These are phyloP conservation scores for Luvunga scandens DNA, from an alignment of 345 rosid genomes.

Conservation along the genomic window DNA sequence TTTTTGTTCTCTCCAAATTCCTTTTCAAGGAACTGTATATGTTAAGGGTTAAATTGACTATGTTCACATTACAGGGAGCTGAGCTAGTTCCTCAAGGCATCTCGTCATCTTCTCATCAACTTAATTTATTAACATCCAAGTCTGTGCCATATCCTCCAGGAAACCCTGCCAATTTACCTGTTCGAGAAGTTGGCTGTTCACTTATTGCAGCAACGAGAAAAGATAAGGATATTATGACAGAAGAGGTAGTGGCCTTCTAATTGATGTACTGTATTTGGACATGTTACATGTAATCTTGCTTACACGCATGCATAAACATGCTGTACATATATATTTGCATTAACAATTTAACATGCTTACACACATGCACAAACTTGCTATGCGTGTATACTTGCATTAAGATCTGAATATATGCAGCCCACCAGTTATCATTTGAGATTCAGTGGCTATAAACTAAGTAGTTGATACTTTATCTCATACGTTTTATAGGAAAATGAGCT, in stretches of 20 bases:
- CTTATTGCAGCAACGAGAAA: slow-evolving; percentile 1
- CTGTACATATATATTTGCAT: not conserved
- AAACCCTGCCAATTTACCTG: not conserved
- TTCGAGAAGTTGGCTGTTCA: not conserved
- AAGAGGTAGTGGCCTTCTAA: slow-evolving; percentile 1
- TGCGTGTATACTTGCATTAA: not conserved
- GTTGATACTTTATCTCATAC: not conserved
- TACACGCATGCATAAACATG: not conserved
- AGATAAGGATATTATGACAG: not conserved
- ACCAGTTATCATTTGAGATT: not conserved
- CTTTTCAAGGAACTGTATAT: not conserved
- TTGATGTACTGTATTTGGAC: not conserved
- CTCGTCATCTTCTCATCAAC: not conserved
- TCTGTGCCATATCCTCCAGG: not conserved
- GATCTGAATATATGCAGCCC: not conserved
- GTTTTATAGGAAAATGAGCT: not conserved
- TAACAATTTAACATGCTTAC: not conserved
- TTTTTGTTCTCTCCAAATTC: not conserved
- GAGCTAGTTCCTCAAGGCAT: not conserved
- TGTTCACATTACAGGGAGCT: slow-evolving; percentile 3
- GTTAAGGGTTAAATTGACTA: not conserved
- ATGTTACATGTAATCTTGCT: not conserved
- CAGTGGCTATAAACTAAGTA: not conserved
- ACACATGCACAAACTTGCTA: not conserved
- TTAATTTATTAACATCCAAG: not conserved